Base-by-base conservation (phyloP, 2,329 filamentous ascomycete species). In the Pseudogymnoascus sp. region DNA sequence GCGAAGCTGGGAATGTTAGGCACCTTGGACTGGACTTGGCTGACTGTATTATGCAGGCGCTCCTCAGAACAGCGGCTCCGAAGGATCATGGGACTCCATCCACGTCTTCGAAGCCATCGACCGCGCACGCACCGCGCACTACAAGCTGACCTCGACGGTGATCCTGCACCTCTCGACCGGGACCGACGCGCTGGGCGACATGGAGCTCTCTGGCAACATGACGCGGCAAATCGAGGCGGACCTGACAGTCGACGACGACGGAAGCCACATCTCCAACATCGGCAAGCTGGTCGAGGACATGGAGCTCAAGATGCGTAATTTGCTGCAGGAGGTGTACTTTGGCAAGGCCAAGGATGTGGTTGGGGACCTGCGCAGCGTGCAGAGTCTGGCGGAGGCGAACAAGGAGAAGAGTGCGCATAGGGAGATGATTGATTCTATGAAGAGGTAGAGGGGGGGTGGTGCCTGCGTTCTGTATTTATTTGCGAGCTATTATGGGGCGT, bases 281-380 rank as follows among this genome's bases (percentile, higher is more conserved):
- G 94, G 94, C 63, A 83, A 87, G 66, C 82, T 99, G 72, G 92
- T 99, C 60, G 94, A 99, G 80, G 94, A 99, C 75, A 97, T 99
- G 94, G 94, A 99, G 79, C 85, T 97, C 74, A 96, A 97, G 82
- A 97, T 99, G 94, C 86, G 94, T 67, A 99, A 99, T 76, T 76
- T 97, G 75, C 79, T 99, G 74, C 93, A 99, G 80, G 94, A 99
- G 77, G 94, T 99, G 59, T 99, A 99, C 79, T 99, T 99, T 77
- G 94, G 94, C 73, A 99, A 99, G 81, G 93, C 94, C 61, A 97
- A 96, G 83, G 94, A 99, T 76, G 92, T 99, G 2, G 93, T 99
- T 3, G 94, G 93, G 61, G 93, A 99, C 74, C 77, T 99, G 76
- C 84, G 94, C 74, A 97, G 92, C 76, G 83, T 96, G 66, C 86